These are phyloP conservation scores for Leishmania arabica DNA, from an alignment of 208 protist genomes.

Conservation along the genomic window DNA sequence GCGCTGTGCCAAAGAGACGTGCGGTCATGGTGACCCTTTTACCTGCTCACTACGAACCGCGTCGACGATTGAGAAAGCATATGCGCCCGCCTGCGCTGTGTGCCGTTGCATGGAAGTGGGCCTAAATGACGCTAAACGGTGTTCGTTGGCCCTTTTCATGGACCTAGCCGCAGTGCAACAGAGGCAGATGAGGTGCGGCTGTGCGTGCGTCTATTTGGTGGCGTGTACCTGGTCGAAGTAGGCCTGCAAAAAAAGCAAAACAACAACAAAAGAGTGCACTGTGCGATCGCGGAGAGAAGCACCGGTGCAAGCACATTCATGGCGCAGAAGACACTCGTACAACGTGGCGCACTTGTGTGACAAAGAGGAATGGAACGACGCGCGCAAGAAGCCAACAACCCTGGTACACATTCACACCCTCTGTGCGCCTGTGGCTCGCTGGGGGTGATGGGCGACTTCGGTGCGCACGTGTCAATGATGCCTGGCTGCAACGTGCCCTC, in stretches of 20 bases:
- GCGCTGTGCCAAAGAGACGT: not conserved
- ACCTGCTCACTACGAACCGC: not conserved
- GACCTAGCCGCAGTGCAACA: not conserved
- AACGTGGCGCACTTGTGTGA: not conserved
- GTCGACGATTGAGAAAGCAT: not conserved
- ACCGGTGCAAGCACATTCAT: not conserved
- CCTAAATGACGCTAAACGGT: not conserved
- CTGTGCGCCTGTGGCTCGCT: not conserved
- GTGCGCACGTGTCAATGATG: not conserved
- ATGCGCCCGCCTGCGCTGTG: not conserved
- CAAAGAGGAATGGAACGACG: not conserved
- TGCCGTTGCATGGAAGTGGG: not conserved
- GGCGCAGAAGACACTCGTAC: not conserved
- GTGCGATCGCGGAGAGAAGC: not conserved
- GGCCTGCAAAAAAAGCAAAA: not conserved
- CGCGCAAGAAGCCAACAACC: not conserved
- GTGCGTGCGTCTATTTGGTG: not conserved
- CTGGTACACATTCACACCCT: not conserved
- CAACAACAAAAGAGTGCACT: not conserved
- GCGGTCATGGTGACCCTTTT: not conserved
- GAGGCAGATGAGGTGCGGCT: not conserved
- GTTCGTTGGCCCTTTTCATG: not conserved
- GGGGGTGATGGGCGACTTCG: not conserved
- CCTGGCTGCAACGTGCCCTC: not conserved
- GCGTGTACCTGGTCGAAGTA: not conserved